These are phyloP conservation scores for Amniculicola lignicola DNA, from an alignment of 495 filamentous ascomycete genomes.

Conservation along the genomic window DNA sequence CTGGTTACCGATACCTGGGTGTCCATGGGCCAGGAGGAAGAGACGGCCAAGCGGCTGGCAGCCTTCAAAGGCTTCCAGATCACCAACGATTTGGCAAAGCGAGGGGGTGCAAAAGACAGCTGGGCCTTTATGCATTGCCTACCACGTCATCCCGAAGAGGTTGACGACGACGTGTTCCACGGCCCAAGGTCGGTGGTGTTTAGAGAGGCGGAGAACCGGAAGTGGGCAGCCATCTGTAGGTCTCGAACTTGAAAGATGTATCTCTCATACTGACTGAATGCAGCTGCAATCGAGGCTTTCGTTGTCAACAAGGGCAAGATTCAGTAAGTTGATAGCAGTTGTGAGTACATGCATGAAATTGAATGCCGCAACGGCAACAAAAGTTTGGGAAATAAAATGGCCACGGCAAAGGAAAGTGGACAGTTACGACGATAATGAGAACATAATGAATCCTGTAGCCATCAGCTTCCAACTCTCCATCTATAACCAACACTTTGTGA, in stretches of 20 bases:
- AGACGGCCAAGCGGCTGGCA: conserved; percentile 68
- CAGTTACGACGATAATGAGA: no score
- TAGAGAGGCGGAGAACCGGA: conserved; percentile 86
- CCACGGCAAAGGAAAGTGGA: no score
- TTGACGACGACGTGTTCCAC: conserved; percentile 92
- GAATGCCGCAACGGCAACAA: no score
- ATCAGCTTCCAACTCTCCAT: no score
- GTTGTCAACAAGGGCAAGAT: conserved; percentile 86
- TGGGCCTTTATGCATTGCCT: conserved; percentile 99
- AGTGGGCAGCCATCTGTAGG: conserved; percentile 80
- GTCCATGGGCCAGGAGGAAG: conserved; percentile 93
- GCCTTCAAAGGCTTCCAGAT: conserved; percentile 90
- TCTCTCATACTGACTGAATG: neutral
- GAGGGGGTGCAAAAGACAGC: conserved; percentile 77
- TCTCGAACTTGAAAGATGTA: conserved; percentile 6
- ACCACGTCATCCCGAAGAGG: conserved; percentile 91
- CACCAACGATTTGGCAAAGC: conserved; percentile 72
- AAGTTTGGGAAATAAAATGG: no score
- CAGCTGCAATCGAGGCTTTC: conserved; percentile 79
- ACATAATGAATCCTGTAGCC: no score
- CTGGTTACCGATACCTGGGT: conserved; percentile 97
- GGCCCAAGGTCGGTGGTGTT: conserved; percentile 78
- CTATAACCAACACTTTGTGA: no score
- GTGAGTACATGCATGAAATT: no score
- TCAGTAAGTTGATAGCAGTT: no score